phyloP scores from a whole-genome alignment of 2,329 filamentous ascomycete species.

The Zymoseptoria brevis region DNA sequence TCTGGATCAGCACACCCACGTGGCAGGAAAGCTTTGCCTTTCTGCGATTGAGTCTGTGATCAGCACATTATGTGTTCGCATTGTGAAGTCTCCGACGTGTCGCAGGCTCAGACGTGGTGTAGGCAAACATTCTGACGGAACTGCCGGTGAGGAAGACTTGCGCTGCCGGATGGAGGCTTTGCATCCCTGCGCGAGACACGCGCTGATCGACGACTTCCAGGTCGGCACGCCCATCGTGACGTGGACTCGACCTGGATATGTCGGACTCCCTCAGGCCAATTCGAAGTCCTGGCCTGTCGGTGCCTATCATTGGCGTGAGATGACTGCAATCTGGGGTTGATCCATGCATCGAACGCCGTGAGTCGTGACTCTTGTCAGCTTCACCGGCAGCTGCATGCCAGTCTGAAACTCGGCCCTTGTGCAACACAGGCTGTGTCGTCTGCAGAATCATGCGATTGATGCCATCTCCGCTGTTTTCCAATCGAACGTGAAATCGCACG shows the following conservation, averaged over 20 bases:
- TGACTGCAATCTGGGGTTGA: background rate
- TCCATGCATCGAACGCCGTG: no score
- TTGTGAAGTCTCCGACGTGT: background rate
- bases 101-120: background rate
- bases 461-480: no score
- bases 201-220: background rate
- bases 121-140: background rate
- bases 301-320: background rate
- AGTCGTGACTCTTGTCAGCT: no score
- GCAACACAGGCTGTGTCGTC: no score
- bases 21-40: background rate
- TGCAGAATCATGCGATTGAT: no score
- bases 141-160: background rate
- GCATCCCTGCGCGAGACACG: background rate
- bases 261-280: no score
- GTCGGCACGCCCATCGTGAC: background rate
- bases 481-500: no score
- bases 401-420: no score
- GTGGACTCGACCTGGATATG: slow-evolving; percentile 10
- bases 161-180: background rate
- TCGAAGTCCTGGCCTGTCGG: no score
- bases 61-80: background rate
- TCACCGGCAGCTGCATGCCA: no score
- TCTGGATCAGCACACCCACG: background rate
- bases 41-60: no score